These are phyloP conservation scores for Marasmius fiardii DNA, from an alignment of 1,284 basidiomycete species.

Conservation along the genomic window DNA sequence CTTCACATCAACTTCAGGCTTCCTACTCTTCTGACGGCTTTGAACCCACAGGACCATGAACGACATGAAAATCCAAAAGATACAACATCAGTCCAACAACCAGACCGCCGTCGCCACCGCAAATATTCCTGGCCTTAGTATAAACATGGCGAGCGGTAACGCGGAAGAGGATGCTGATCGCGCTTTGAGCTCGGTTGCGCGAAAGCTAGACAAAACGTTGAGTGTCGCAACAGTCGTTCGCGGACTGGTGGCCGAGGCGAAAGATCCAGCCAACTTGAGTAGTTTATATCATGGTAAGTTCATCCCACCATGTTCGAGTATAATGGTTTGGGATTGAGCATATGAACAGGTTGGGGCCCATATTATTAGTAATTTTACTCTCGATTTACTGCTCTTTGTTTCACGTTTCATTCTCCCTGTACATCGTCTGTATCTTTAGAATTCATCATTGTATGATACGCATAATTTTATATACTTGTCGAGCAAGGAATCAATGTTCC, in stretches of 20 bases:
- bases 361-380: neutral
- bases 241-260: slow-evolving; percentile 89
- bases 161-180: slow-evolving; percentile 89
- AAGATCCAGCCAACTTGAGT: slow-evolving; percentile 73
- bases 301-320: neutral
- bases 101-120: slow-evolving; percentile 10
- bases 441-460: neutral
- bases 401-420: neutral
- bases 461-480: neutral
- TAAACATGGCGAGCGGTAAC: slow-evolving; percentile 59
- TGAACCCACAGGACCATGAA: slow-evolving; percentile 59
- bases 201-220: slow-evolving; percentile 81
- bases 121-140: slow-evolving; percentile 40
- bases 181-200: slow-evolving; percentile 73
- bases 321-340: neutral
- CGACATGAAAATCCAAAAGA: slow-evolving; percentile 64
- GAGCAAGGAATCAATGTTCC: neutral
- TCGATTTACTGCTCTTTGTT: neutral
- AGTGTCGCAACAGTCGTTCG: slow-evolving; percentile 95
- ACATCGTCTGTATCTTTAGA: neutral
- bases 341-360: neutral
- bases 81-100: slow-evolving; percentile 13
- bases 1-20: neutral
- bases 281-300: slow-evolving; percentile 73
- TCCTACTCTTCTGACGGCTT: neutral